A percentile compares a stretch with the other conserved stretches of the same genome.
Evolutionary conservation across 2,329 filamentous ascomycete genomes (phyloP).

Genomic region (Aspergillus sp.): DNA sequence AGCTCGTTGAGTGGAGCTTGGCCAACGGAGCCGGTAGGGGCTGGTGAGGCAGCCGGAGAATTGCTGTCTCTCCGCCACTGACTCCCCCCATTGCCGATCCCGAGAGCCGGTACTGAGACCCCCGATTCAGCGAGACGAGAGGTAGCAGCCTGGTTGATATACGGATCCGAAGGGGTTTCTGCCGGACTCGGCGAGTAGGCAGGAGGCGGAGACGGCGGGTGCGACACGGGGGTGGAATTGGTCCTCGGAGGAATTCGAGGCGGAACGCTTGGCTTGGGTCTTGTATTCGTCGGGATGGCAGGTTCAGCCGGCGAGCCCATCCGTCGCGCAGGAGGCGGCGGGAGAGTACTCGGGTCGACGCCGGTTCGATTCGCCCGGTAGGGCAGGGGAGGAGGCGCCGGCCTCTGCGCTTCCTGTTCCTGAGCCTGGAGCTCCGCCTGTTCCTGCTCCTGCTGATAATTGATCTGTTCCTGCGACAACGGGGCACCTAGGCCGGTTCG

Average conservation of each 20-base stretch:
- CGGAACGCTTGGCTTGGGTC: constrained; percentile 57
- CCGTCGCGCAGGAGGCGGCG: constrained; percentile 65
- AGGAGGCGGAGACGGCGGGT: constrained; percentile 44
- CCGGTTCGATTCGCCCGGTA: constrained; percentile 72
- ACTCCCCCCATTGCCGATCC: constrained; percentile 57
- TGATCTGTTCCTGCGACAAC: constrained; percentile 39
- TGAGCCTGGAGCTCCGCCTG: background rate
- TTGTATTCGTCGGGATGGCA: constrained; percentile 30
- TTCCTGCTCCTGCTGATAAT: constrained; percentile 24
- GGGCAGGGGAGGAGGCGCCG: constrained; percentile 57
- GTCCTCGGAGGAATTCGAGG: constrained; percentile 72
- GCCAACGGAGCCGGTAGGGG: constrained; percentile 21
- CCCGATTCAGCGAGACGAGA: constrained; percentile 70
- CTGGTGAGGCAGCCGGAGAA: constrained; percentile 21
- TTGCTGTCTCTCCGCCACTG: constrained; percentile 24
- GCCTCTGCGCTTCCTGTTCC: constrained; percentile 30
- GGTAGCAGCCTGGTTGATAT: constrained; percentile 60
- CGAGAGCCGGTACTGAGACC: constrained; percentile 73
- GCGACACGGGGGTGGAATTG: constrained; percentile 49
- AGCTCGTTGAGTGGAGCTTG: constrained; percentile 61
- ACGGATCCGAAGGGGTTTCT: constrained; percentile 32
- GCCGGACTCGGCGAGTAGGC: constrained; percentile 47
- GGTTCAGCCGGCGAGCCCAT: constrained; percentile 29
- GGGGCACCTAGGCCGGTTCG: constrained; percentile 45
- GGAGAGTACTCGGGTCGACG: constrained; percentile 65